Conservation (phyloP, 495 filamentous ascomycete genomes). For the Corynascus novoguineensis region DNA sequence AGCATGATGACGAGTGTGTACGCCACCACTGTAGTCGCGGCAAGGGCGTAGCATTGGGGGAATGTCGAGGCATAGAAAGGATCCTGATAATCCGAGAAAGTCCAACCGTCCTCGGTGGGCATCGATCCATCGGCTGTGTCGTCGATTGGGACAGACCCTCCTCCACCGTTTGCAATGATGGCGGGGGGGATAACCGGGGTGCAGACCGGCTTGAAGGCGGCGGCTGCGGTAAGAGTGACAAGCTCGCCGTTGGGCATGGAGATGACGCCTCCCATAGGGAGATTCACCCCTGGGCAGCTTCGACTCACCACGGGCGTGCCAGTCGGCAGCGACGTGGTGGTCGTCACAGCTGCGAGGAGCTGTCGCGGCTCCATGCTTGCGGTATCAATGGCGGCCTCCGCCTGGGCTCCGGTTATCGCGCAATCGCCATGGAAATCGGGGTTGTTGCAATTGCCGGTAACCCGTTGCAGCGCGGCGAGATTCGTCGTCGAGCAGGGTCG, state of each 20-base stretch:
- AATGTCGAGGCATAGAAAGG: constrained; percentile 91
- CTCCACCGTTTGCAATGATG: constrained; percentile 42
- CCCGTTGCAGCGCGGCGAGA: not conserved
- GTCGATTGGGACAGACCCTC: constrained; percentile 39
- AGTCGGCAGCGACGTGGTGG: constrained; percentile 13
- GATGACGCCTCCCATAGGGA: constrained; percentile 58
- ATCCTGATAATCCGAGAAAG: constrained; percentile 58
- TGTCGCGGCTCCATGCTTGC: constrained; percentile 25
- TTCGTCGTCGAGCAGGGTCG: not conserved
- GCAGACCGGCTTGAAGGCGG: constrained; percentile 59
- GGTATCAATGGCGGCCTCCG: constrained; percentile 26
- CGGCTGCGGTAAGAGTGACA: constrained; percentile 57
- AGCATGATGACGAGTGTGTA: constrained; percentile 95
- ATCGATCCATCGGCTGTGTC: constrained; percentile 18
- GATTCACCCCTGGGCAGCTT: constrained; percentile 38
- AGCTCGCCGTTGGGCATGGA: constrained; percentile 52
- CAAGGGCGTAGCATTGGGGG: constrained; percentile 86
- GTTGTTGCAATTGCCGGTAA: constrained; percentile 7
- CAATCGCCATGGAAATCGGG: constrained; percentile 33
- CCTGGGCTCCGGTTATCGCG: constrained; percentile 23
- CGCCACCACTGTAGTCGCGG: constrained; percentile 82
- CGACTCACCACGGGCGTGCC: constrained; percentile 15
- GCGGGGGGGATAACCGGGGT: constrained; percentile 42
- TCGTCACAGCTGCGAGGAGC: constrained; percentile 17
- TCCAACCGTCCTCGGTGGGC: constrained; percentile 17